Percentiles rank a stretch among this genome's conserved stretches.
phyloP scores from a whole-genome alignment of 2,329 filamentous ascomycete genomes.

The Fusarium udum region DNA sequence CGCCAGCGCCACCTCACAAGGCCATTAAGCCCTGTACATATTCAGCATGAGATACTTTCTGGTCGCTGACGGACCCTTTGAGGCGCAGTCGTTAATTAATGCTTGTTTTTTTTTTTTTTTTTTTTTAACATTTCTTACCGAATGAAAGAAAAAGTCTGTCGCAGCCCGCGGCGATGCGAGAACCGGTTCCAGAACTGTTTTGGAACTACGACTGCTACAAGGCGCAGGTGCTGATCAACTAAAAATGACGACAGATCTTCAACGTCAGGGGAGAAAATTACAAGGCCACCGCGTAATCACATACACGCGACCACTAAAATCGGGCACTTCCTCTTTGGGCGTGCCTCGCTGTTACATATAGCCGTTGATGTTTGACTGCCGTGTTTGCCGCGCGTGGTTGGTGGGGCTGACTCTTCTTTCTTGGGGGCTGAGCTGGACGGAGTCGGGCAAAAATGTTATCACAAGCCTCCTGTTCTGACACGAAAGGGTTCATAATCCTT shows the following conservation, averaged over 20 bases:
- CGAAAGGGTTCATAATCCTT: background rate
- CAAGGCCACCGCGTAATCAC: background rate
- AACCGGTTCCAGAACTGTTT: constrained; percentile 8
- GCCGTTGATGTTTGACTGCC: background rate
- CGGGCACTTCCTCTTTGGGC: constrained; percentile 8
- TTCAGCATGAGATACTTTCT: background rate
- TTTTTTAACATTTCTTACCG: background rate
- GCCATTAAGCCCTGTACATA: background rate
- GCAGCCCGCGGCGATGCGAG: background rate
- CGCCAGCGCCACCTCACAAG: background rate
- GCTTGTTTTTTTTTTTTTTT: background rate
- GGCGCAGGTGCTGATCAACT: background rate
- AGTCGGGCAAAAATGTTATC: background rate
- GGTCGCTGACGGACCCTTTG: background rate
- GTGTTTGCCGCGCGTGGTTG: background rate
- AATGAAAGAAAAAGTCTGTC: background rate
- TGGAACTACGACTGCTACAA: background rate
- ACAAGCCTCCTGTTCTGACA: background rate
- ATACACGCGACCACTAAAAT: background rate
- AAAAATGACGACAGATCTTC: constrained; percentile 12
- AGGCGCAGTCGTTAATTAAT: constrained; percentile 1
- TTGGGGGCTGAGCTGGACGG: background rate
- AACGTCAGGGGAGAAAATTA: background rate
- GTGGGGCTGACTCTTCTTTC: background rate
- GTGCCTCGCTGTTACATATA: background rate